Base-by-base conservation (phyloP, 108 stramenopile species). In the Nitzschia sp. region DNA sequence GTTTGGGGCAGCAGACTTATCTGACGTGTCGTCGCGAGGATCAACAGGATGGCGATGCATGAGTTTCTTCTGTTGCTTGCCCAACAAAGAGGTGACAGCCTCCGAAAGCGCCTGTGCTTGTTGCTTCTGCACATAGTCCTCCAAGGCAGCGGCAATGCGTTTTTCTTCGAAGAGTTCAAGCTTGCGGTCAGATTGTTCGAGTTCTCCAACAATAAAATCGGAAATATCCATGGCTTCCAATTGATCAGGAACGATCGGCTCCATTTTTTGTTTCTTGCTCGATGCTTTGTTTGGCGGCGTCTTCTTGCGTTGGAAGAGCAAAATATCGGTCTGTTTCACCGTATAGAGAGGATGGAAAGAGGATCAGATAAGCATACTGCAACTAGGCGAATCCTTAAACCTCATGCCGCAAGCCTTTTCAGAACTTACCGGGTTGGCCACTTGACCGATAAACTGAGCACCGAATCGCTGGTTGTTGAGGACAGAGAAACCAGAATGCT, bases 381-480 rank as follows among this genome's bases (percentile, higher is more conserved):
- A n/a, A 17, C 15, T 8, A 19, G 5, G 21, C 5, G 53, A 33
- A 23, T 9, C 5, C 47, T 23, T 36, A 9, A 15, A n/a, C n/a
- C n/a, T n/a, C n/a, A n/a, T n/a, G n/a, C n/a, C n/a, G n/a, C n/a
- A n/a, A n/a, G n/a, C 21, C 38, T 6, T 9, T 42, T 13, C 38
- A 46, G 34, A 1, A 68, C 75, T 51, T 51, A 71, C 72, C 18
- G 93, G 88, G 82, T 96, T 97, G 60, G 91, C 95, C 62, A 97
- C 94, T 34, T 95, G 77, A 8, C 91, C 95, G 45, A 97, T 88
- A 77, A 96, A 98, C 35, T 80, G 82, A 17, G 90, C 86, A 15
- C 96, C 96, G 76, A 95, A 93, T 21, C 95, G 75, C 68, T 97
- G 95, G 76, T 95, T 96, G 71, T 94, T 96, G 54, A 98, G 57